Base-by-base conservation (phyloP, 441 rosid species). In the Euphorbia celastroides region DNA sequence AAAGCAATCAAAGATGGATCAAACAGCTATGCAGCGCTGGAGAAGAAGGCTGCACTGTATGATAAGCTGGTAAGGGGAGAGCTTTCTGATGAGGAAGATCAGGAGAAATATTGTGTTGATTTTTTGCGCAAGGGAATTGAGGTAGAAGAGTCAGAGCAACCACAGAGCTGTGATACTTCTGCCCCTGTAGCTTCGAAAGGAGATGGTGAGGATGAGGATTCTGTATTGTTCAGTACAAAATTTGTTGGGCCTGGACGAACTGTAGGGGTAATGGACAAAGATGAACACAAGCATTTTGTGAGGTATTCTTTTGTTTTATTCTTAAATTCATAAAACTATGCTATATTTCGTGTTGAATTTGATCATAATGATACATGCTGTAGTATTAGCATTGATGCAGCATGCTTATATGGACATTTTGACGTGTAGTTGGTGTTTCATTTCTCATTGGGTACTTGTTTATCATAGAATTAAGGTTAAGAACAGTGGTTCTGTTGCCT, bases 81-180 rank as follows among this genome's bases (percentile, higher is more conserved):
- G 73, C 72, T 93, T 12, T 85, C 96, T 0, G 96, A 91, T 74
- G 97, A 90, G 75, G 95, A 89, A 74, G 96, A 78, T 4, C 69
- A 84, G 64, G 96, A 91, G 79, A 93, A 89, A 79, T 89, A 91
- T 58, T 85, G 97, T 78, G 99, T 91, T 34, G 96, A 91, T 74
- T 93, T 89, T 79, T 85, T 82, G 69, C 86, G 72, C 58, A 93
- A 88, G 76, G 89, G 90, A 17, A 0, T 68, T 16, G 85, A 89
- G 66, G 76, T 67, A 25, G 87, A 77, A 19, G 83, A 81, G 30
- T 67, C 78, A n/a, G 67, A 61, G 64, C 76, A 38, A 60, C 72
- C 75, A 14, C 79, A 68, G 63, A 75, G 50, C 1, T 44, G 26
- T 30, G 74, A 63, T 52, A 27, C 46, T 48, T 75, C 75, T 63